Conservation (phyloP, 2,329 filamentous ascomycete species). For the Monilinia aucupariae region DNA sequence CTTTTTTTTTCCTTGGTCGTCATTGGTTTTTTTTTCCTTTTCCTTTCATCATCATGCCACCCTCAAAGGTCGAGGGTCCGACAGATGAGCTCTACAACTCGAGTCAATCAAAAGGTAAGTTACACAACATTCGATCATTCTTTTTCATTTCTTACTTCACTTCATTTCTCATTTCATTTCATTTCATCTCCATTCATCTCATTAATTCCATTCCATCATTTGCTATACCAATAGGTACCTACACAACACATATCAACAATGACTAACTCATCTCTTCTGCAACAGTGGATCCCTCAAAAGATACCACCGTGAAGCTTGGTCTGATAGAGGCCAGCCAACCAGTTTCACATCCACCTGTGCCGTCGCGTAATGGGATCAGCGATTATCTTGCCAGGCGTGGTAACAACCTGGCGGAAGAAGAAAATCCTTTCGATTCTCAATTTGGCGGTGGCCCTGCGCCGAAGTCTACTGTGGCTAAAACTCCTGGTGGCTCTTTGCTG, state of each 20-base stretch:
- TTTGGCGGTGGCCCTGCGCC: slow-evolving; percentile 44
- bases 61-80: not conserved
- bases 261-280: not conserved
- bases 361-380: slow-evolving; percentile 45
- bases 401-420: slow-evolving; percentile 62
- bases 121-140: too few species aligned
- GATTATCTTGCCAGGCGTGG: slow-evolving; percentile 54
- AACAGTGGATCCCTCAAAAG: not conserved
- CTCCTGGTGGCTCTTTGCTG: slow-evolving; percentile 70
- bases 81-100: not conserved
- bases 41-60: not conserved
- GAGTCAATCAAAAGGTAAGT: not conserved
- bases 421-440: slow-evolving; percentile 95
- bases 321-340: not conserved
- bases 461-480: slow-evolving; percentile 61
- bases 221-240: not conserved
- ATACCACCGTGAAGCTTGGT: not conserved
- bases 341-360: slow-evolving; percentile 43
- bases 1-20: not conserved
- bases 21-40: not conserved
- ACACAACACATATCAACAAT: not conserved
- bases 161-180: not conserved
- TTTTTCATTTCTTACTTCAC: too few species aligned
- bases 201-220: not conserved
- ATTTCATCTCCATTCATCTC: not conserved